Conservation (phyloP, 202 grass and related monocot species). For the Sporobolus alterniflorus region DNA sequence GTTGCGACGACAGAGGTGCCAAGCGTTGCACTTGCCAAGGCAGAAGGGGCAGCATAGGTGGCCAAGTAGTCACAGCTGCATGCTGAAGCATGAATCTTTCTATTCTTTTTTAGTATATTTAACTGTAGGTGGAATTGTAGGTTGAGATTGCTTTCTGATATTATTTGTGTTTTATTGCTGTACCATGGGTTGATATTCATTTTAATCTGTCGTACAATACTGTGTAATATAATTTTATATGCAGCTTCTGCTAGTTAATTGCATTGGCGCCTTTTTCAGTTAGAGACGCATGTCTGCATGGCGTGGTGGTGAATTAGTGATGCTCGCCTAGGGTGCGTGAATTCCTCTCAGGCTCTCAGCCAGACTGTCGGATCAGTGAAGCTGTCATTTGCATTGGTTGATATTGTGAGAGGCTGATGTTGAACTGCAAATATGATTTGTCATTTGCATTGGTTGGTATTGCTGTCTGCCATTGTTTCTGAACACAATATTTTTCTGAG, state of each 20-base stretch:
- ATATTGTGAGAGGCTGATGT: neutral
- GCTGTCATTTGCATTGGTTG: neutral
- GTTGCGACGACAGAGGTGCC: conserved; percentile 24
- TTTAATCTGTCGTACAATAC: neutral
- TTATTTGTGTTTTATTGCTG: conserved; percentile 2
- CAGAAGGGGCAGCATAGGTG: conserved; percentile 36
- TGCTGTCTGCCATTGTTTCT: neutral
- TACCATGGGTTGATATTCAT: neutral
- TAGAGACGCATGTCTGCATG: neutral
- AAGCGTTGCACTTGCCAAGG: conserved; percentile 42
- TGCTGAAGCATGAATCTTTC: neutral
- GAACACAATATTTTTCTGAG: no score
- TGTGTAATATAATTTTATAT: no score
- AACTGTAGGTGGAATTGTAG: conserved; percentile 46
- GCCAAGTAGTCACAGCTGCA: neutral
- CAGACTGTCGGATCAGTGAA: neutral
- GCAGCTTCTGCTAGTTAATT: no score
- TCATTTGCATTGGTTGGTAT: no score
- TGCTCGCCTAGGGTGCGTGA: neutral
- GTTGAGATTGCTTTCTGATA: neutral
- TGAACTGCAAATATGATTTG: no score
- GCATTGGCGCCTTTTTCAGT: no score
- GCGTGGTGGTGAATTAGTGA: neutral
- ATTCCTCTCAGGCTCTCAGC: neutral
- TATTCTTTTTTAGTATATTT: conserved; percentile 21